Conservation (phyloP, 805 yeast genomes). For the Lipomyces orientalis region DNA sequence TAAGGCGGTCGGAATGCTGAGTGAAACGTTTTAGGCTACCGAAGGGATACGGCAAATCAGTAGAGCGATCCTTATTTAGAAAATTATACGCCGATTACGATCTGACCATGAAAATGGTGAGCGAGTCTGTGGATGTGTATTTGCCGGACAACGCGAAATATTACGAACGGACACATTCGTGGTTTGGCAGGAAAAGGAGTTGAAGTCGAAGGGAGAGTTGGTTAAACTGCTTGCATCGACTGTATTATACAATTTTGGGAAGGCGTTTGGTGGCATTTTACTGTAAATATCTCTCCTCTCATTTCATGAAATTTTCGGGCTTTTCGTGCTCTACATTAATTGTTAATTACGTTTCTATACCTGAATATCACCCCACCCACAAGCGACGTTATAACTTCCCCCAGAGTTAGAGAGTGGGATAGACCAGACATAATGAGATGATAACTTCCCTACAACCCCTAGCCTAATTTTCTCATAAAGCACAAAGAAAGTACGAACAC, state of each 20-base stretch:
- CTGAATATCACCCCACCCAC: not conserved
- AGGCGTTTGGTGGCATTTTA: not conserved
- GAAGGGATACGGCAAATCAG: slow-evolving; percentile 2
- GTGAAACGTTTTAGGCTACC: not conserved
- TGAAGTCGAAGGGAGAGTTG: not conserved
- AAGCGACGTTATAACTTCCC: not conserved
- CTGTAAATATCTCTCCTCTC: too few species aligned
- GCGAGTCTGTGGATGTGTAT: slow-evolving; percentile 25
- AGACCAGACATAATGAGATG: not conserved
- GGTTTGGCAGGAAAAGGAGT: not conserved
- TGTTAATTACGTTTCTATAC: not conserved
- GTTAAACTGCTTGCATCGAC: not conserved
- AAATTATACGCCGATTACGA: slow-evolving; percentile 22
- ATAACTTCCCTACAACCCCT: not conserved
- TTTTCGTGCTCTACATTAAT: not conserved
- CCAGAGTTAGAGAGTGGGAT: not conserved
- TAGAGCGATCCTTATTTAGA: not conserved
- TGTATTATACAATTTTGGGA: not conserved
- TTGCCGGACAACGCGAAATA: slow-evolving; percentile 13
- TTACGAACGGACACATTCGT: slow-evolving; percentile 1
- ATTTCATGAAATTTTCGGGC: not conserved
- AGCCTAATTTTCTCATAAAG: not conserved
- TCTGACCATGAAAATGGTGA: slow-evolving; percentile 19
- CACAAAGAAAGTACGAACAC: not conserved
- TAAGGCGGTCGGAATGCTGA: not conserved